These are phyloP conservation scores for Lachnellula arida DNA, from an alignment of 2,329 filamentous ascomycete species.

Conservation along the genomic window DNA sequence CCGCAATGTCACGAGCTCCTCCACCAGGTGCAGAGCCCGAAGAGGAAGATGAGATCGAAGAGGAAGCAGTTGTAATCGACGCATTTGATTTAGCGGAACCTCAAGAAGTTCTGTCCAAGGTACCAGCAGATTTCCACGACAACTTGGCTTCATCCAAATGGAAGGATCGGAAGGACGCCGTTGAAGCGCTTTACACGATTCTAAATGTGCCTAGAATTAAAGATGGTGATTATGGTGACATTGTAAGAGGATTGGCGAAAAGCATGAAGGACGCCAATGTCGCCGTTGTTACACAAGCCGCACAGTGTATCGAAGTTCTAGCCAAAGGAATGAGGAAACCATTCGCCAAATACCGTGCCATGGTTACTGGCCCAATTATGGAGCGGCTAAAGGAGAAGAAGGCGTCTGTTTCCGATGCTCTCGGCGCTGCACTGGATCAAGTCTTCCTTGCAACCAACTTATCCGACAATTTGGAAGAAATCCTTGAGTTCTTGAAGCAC, in stretches of 20 bases:
- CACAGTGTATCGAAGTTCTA: constrained; percentile 84
- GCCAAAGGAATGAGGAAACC: constrained; percentile 76
- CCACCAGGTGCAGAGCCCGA: constrained; percentile 52
- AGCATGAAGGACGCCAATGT: constrained; percentile 99
- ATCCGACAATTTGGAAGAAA: constrained; percentile 87
- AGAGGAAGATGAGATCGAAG: constrained; percentile 53
- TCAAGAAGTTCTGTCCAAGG: constrained; percentile 76
- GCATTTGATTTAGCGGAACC: constrained; percentile 79
- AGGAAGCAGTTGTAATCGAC: constrained; percentile 66
- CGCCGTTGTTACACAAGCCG: constrained; percentile 86
- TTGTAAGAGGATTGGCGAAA: constrained; percentile 81
- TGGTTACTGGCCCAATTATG: constrained; percentile 83
- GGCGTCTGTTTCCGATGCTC: constrained; percentile 76
- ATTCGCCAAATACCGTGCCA: constrained; percentile 76
- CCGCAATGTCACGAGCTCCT: constrained; percentile 67
- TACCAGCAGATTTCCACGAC: constrained; percentile 79
- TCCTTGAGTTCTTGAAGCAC: constrained; percentile 75
- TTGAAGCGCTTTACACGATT: constrained; percentile 72
- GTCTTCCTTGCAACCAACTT: constrained; percentile 63
- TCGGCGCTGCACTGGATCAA: constrained; percentile 77
- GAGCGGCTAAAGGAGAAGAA: constrained; percentile 99
- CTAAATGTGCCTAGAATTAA: constrained; percentile 88
- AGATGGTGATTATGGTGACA: constrained; percentile 81
- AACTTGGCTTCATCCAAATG: constrained; percentile 87
- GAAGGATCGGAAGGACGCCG: constrained; percentile 95